Evolutionary conservation across 257 asterid genomes (phyloP), one percentile per base, ranked within the genome.

Genomic region (Solanum bulbocastanum): DNA sequence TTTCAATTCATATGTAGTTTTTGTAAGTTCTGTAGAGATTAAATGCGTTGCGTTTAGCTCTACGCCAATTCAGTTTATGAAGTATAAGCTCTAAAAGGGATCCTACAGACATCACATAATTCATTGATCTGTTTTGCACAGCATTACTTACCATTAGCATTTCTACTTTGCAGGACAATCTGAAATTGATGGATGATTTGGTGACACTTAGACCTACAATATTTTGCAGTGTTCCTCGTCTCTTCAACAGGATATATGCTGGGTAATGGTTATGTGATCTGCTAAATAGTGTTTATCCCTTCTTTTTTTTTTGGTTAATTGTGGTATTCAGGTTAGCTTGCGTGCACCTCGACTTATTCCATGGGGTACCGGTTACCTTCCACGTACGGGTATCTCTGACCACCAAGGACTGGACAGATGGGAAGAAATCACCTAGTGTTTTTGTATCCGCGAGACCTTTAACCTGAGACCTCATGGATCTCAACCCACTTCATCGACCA

Each of bases 171-270:
- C 94, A 97, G 99, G 98, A 97, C 91, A 95, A 91, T 88, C 20
- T 96, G 96, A 97, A 96, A 92, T 86, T 96, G 93, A 91, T 95
- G 98, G 99, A 96, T 87, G 99, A 97, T 93, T 91, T 96, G 90
- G 98, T 93, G 69, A 95, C 95, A 86, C 92, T 97, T 83, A 94
- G 96, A 88, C 99, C 99, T 90, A 97, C 99, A 71, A 88, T 96
- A 87, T 97, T 97, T 93, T 90, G 98, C 90, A 97, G 99, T 87
- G 99, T 97, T 88, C 99, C 99, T 89, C 98, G 99, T 76, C 93
- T 97, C n/a, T 94, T 93, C 98, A 96, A 96, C 93, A 92, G 98
- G 90, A 97, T 97, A 89, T 97, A 97, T 91, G 98, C 95, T 60
- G 98, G 98, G 99, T 97, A 94, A 82, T n/a, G 83, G 37, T 74